These are phyloP conservation scores for Hypoxylon sp. DNA, from an alignment of 2,329 filamentous ascomycete species.

Conservation along the genomic window DNA sequence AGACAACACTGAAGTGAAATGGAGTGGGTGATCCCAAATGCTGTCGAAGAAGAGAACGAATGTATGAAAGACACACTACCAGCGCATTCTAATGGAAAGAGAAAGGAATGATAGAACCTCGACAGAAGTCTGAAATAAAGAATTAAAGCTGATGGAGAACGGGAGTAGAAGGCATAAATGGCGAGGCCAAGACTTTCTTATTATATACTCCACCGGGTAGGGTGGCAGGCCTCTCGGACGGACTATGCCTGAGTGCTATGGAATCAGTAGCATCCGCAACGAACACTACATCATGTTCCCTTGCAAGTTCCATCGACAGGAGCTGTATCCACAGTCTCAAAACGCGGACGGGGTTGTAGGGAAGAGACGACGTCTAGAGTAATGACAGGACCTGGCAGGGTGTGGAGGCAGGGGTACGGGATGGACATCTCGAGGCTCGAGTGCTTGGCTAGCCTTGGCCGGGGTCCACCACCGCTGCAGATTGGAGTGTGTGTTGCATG, in stretches of 20 bases:
- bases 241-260: conserved; percentile 43
- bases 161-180: conserved; percentile 51
- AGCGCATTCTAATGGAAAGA: conserved; percentile 59
- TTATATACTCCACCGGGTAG: conserved; percentile 50
- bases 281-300: conserved; percentile 49
- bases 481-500: conserved; percentile 12
- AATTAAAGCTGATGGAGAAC: conserved; percentile 51
- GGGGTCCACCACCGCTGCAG: conserved; percentile 12
- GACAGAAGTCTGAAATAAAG: conserved; percentile 46
- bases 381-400: conserved; percentile 48
- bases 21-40: conserved; percentile 53
- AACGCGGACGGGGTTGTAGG: conserved; percentile 54
- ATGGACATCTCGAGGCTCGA: conserved; percentile 40
- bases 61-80: conserved; percentile 63
- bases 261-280: conserved; percentile 47
- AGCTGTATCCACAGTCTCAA: conserved; percentile 57
- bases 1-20: conserved; percentile 56
- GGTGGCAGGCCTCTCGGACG: conserved; percentile 44
- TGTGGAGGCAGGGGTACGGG: conserved; percentile 45
- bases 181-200: conserved; percentile 59
- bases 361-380: conserved; percentile 50
- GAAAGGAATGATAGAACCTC: conserved; percentile 51
- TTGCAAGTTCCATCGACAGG: conserved; percentile 48
- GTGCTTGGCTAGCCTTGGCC: conserved; percentile 37
- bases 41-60: conserved; percentile 60